Evolutionary conservation across 1,284 basidiomycete genomes (phyloP), one percentile per base, ranked within the genome.

Genomic region (Moesziomyces parantarcticus): DNA sequence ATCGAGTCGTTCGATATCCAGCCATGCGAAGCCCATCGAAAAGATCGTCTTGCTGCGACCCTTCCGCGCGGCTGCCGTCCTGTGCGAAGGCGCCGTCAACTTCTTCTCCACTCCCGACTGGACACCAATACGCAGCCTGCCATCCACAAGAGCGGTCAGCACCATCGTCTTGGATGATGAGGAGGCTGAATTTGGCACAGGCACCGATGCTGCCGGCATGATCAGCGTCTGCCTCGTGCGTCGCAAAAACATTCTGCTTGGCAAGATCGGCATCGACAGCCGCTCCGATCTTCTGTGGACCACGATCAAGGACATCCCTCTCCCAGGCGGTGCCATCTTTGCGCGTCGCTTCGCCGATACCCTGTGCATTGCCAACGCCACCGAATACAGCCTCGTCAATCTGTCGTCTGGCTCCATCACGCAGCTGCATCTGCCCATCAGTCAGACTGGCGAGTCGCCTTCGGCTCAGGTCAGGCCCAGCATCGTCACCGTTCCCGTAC

Each of bases 401-500:
- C 68, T 83, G 11, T 67, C 71, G 18, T 52, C 64, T 11, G 72
- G 75, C 6, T 46, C 29, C 11, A 51, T 77, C 45, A 76, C 73
- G 1, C 75, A 73, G n/a, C 52, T 83, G 1, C 78, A 77, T 25
- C 74, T 83, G 11, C 81, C 81, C 39, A 83, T 83, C 65, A 78
- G 75, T 21, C 78, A 83, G 51, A 79, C 75, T 8, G 66, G 66
- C 46, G 68, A 75, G 22, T 69, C 75, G 0, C 76, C 78, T 10
- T 80, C 80, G 2, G 80, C 81, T 1, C 64, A 67, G 25, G 76
- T 75, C 2, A 62, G 78, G 34, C 81, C 81, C 3, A 78, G 73
- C 32, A 82, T 83, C 50, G 63, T 80, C 46, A 62, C 78, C 5
- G 49, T 83, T 3, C 62, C 69, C 14, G 42, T 62, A 1, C 49